Base-by-base conservation (phyloP, 1,284 basidiomycete species). In the Microbotryum silenes-acaulis region DNA sequence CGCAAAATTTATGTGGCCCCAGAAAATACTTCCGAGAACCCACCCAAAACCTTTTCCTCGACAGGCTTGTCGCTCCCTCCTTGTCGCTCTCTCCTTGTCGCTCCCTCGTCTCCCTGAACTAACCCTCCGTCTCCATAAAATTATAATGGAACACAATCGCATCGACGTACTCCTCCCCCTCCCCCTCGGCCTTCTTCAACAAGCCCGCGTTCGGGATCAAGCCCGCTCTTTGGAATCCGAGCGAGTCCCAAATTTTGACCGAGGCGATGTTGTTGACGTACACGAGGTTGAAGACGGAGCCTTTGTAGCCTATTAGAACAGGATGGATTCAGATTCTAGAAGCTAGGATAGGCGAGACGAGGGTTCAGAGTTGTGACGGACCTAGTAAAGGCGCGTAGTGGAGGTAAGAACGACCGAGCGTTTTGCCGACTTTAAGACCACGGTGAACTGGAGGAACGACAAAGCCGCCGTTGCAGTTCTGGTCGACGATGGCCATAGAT, bases 251-350 rank as follows among this genome's bases (percentile, higher is more conserved):
- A 51, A 96, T 80, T 70, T 73, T 85, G 62, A 88, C 76, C 59
- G 84, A 87, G 16, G 86, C 85, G 50, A 78, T 74, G 75, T 89
- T 89, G 77, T 86, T 91, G 46, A 85, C 83, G 76, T 89, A 97
- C 44, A 96, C 91, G 52, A 97, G 81, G 74, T 97, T 97, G 80
- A 96, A 97, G 20, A 97, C 89, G 70, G 87, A 91, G 0, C 83
- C 89, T 69, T 84, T 81, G 78, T 93, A 97, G 10, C 91, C 80
- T 27, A 27, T 27, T 6, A 6, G 5, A 27, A 27, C 6, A 6
- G 27, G 27, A 25, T 5, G 6, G 27, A 27, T 27, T 27, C 27
- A 27, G 1, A 27, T 5, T 27, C 6, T 27, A 27, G 27, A 27
- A 6, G 27, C 27, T 27, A 6, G 27, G 27, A 27, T 27, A 5